Evolutionary conservation across 169 alveolate species (phyloP), one percentile per base, ranked within the genome.

Genomic region (Theileria orientalis): DNA sequence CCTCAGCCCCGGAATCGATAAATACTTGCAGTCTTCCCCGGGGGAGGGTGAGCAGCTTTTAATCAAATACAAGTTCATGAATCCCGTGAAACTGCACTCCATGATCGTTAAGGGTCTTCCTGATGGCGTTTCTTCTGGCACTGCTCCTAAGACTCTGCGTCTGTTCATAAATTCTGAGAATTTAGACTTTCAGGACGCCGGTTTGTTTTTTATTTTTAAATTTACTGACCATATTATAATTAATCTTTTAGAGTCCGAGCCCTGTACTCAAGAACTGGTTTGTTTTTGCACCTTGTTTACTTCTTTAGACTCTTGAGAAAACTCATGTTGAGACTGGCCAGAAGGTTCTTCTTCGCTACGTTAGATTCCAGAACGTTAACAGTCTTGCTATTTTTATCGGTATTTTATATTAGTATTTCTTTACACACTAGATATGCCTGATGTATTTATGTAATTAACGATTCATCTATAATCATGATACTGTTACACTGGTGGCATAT

Each of bases 241-340:
- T 37, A 37, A 7, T 37, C 2, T 49, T 67, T 23, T 44, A 67
- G 75, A 67, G 8, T 67, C 75, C 9, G 47, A 46, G 6, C 73
- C 75, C n/a, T 67, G 75, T 27, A 54, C 69, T n/a, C 75, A 67
- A 27, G 75, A 67, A 51, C 47, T 67, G 61, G 75, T 67, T 62
- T 62, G 57, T 62, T 21, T 2, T 21, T 51, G 5, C 30, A 23
- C 19, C n/a, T 16, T 62, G 8, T 1, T 29, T 13, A 2, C 14
- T 1, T 62, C 32, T 11, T 8, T 62, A 62, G 71, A 62, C 52
- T 67, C 46, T 67, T 16, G 75, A 67, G 32, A 51, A 51, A 25
- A 7, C 23, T 3, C 75, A 67, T 67, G 67, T 67, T 21, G 71
- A 62, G 57, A 29, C 51, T 67, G 75, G 75, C 9, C 68, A 67